A percentile compares a stretch with the other conserved stretches of the same genome.
phyloP scores from a whole-genome alignment of 805 yeast species.

The Nematodospora valgi region DNA sequence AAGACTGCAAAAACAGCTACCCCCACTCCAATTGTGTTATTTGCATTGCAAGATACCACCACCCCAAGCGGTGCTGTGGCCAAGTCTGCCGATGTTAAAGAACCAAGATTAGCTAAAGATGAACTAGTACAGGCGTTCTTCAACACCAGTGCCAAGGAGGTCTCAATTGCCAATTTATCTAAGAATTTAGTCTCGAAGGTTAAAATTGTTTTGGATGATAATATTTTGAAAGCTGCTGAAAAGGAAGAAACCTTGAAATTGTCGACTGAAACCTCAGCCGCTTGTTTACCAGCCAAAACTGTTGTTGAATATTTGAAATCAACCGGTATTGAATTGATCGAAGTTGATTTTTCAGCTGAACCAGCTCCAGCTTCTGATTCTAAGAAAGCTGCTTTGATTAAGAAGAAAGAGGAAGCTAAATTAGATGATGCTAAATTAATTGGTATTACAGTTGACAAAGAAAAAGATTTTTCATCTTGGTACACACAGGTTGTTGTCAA shows the following conservation, averaged over 20 bases:
- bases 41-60: conserved; percentile 67
- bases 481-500: conserved; percentile 93
- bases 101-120: conserved; percentile 83
- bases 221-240: conserved; percentile 37
- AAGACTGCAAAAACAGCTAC: conserved; percentile 80
- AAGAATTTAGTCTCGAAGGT: conserved; percentile 49
- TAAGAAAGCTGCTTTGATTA: conserved; percentile 28
- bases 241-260: conserved; percentile 39
- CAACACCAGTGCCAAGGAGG: conserved; percentile 54
- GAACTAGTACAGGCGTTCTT: conserved; percentile 70
- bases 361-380: conserved; percentile 32
- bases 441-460: conserved; percentile 94
- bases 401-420: conserved; percentile 47
- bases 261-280: conserved; percentile 51
- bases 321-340: conserved; percentile 47
- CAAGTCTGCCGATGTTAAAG: conserved; percentile 66
- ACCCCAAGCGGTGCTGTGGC: conserved; percentile 71
- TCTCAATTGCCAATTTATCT: conserved; percentile 53
- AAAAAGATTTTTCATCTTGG: conserved; percentile 93
- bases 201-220: conserved; percentile 57
- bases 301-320: conserved; percentile 45
- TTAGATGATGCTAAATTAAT: conserved; percentile 84
- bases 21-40: conserved; percentile 76
- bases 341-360: conserved; percentile 53
- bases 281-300: conserved; percentile 45